Base-by-base conservation (phyloP, 2,329 filamentous ascomycete species). In the Blumeria graminis region DNA sequence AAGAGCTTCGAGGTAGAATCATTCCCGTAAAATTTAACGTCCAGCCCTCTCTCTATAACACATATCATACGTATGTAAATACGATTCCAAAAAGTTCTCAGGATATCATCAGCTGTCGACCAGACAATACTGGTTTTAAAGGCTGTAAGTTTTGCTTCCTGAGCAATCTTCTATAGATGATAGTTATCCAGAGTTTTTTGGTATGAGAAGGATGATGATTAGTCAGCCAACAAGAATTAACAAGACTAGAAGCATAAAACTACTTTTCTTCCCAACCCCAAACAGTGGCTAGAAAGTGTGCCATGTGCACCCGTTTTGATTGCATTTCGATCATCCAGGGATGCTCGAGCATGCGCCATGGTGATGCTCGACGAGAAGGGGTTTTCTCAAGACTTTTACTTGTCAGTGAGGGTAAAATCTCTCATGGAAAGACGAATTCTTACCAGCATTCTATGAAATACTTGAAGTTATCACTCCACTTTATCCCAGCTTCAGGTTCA, bases 381-480 rank as follows among this genome's bases (percentile, higher is more conserved):
- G 95, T 87, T 71, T 98, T 98, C 69, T 98, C 92, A 57, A 98
- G 77, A 71, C 92, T 96, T 38, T 51, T 14, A 38, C 32, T 13
- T 6, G 33, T 53, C 22, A 28, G 22, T 28, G 22, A 28, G 22
- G 22, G 22, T 4, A 33, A 14, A 35, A 41, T 46, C 35, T 54
- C 10, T 56, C 55, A 45, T 45, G 14, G 22, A 33, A 34, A 22
- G n/a, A 36, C 33, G n/a, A 50, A 8, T 56, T 81, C 86, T 67
- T 78, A 96, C 90, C 92, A 96, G 78, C 89, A 95, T 71, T 95
- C 89, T 64, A 98, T 95, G 65, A 98, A 98, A 68, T 95, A 95
- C 69, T 98, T 98, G 71, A 98, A 96, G 66, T 86, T 94, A 63
- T 93, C 86, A 63, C 86, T 94, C 92, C 92, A 98, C 66, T 82